Percentiles rank a stretch among this genome's conserved stretches.
Conservation (phyloP, 441 rosid genomes). For the Brassica balearica region DNA sequence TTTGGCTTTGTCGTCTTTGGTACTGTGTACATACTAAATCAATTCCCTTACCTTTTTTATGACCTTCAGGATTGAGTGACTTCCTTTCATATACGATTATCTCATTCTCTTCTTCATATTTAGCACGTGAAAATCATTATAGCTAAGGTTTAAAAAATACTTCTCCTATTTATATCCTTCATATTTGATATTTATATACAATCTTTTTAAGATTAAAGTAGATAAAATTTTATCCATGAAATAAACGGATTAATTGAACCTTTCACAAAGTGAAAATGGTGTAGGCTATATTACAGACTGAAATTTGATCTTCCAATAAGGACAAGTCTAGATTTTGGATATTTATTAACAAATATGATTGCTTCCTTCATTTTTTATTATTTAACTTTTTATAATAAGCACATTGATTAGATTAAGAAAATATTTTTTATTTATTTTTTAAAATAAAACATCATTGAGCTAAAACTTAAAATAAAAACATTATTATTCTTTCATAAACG, state of each 20-base stretch:
- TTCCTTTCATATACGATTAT: not conserved
- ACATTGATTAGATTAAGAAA: too few relatives aligned
- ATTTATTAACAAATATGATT: not conserved
- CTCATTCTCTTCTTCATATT: not conserved
- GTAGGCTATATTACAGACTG: not conserved
- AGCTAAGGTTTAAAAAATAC: not conserved
- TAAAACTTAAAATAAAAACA: too few relatives aligned
- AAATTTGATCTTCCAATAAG: not conserved
- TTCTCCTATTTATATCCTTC: not conserved
- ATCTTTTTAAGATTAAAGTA: not conserved
- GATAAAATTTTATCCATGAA: not conserved
- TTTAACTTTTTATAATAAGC: not conserved
- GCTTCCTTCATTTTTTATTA: too few relatives aligned
- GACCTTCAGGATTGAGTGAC: not conserved
- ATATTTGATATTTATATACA: too few relatives aligned
- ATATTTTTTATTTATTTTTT: too few relatives aligned
- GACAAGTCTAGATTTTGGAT: not conserved
- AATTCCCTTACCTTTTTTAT: slow-evolving; percentile 21
- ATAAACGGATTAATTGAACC: not conserved
- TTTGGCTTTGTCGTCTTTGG: slow-evolving; percentile 8
- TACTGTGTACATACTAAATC: slow-evolving; percentile 28
- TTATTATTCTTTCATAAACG: not conserved
- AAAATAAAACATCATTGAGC: too few relatives aligned
- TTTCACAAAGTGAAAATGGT: not conserved
- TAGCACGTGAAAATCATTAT: not conserved